Evolutionary conservation across 805 yeast species (phyloP).

Genomic region (Kodamaea neixiangensis): DNA sequence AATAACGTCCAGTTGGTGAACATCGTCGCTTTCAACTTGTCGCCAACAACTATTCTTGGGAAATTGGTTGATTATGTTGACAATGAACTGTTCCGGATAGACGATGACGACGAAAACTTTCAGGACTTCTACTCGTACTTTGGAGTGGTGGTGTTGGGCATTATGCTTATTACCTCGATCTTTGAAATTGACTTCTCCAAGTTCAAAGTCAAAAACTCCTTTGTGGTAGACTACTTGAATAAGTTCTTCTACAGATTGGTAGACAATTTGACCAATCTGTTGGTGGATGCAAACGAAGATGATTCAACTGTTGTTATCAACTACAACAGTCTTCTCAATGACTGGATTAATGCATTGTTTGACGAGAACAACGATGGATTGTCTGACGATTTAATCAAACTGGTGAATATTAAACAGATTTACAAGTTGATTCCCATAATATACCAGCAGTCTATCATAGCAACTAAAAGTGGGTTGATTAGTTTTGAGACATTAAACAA

Average conservation of each 20-base stretch:
- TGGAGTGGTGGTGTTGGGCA: slow-evolving; percentile 55
- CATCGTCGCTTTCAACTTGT: slow-evolving; percentile 11
- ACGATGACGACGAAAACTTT: slow-evolving; percentile 56
- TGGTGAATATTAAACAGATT: slow-evolving; percentile 66
- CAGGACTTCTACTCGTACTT: slow-evolving; percentile 71
- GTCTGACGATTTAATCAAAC: slow-evolving; percentile 76
- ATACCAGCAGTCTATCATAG: slow-evolving; percentile 68
- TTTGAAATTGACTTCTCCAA: slow-evolving; percentile 30
- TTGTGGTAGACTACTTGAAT: slow-evolving; percentile 34
- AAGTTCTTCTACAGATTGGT: slow-evolving; percentile 33
- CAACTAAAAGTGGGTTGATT: slow-evolving; percentile 56
- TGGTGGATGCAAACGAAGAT: slow-evolving; percentile 23
- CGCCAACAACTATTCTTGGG: slow-evolving; percentile 9
- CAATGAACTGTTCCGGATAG: slow-evolving; percentile 23
- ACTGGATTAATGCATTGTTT: slow-evolving; percentile 81
- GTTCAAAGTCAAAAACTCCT: slow-evolving; percentile 30
- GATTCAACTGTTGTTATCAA: slow-evolving; percentile 32
- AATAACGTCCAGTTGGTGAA: slow-evolving; percentile 20
- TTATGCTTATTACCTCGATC: slow-evolving; percentile 25
- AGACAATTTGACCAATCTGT: slow-evolving; percentile 29
- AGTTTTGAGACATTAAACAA: slow-evolving; percentile 63
- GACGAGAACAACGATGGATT: slow-evolving; percentile 69
- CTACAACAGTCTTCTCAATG: slow-evolving; percentile 41
- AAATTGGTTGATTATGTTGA: slow-evolving; percentile 23
- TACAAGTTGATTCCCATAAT: slow-evolving; percentile 70